Conservation (phyloP, 2,329 filamentous ascomycete genomes). For the Ophiobolus disseminans region DNA sequence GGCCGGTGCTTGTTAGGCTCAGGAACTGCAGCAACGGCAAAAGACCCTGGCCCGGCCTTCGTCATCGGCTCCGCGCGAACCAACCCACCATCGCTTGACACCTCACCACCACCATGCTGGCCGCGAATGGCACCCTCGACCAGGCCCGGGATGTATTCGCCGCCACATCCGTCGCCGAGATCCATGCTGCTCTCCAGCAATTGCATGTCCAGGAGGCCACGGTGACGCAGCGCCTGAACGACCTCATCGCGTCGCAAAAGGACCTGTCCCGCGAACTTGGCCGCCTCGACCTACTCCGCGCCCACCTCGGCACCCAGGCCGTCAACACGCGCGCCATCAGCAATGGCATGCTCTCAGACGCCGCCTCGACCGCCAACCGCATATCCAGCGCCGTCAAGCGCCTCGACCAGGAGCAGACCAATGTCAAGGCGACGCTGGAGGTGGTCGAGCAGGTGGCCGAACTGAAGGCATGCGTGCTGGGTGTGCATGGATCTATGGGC, state of each 20-base stretch:
- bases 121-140: slow-evolving; percentile 27
- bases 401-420: slow-evolving; percentile 88
- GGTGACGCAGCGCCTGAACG: slow-evolving; percentile 76
- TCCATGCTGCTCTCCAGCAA: slow-evolving; percentile 76
- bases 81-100: not conserved
- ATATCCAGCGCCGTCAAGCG: slow-evolving; percentile 86
- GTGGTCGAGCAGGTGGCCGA: slow-evolving; percentile 97
- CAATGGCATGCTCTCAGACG: slow-evolving; percentile 87
- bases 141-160: slow-evolving; percentile 57
- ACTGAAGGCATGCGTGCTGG: slow-evolving; percentile 94
- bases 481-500: slow-evolving; percentile 94
- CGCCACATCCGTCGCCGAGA: slow-evolving; percentile 77
- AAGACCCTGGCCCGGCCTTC: too few species aligned
- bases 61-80: too few species aligned
- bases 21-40: not conserved
- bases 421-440: slow-evolving; percentile 86
- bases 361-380: slow-evolving; percentile 82
- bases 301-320: slow-evolving; percentile 85
- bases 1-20: not conserved
- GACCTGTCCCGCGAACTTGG: slow-evolving; percentile 86
- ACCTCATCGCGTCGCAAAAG: slow-evolving; percentile 80
- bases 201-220: slow-evolving; percentile 78
- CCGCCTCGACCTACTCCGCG: slow-evolving; percentile 86
- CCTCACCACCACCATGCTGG: slow-evolving; percentile 19
- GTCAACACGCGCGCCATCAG: slow-evolving; percentile 83